Evolutionary conservation across 1,284 basidiomycete species (phyloP).

Genomic region (Pseudozyma thailandica): DNA sequence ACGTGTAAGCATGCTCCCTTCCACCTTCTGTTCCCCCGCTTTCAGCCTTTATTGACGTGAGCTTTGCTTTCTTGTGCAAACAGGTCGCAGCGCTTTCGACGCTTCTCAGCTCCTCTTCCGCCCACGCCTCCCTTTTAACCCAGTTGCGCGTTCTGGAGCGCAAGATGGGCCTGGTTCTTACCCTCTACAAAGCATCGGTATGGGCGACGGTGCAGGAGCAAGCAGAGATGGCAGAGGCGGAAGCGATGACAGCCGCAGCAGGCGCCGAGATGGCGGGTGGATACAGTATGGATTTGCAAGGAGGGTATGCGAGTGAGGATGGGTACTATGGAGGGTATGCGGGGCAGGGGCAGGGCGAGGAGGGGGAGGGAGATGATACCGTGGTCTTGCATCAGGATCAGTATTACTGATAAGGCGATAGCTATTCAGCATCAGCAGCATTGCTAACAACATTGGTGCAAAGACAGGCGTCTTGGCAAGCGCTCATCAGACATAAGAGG

Average conservation of each 20-base stretch:
- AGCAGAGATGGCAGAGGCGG: constrained; percentile 72
- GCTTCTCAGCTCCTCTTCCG: constrained; percentile 71
- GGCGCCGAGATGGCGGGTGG: constrained; percentile 20
- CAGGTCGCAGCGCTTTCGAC: constrained; percentile 67
- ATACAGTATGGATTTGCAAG: constrained; percentile 27
- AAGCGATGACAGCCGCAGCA: constrained; percentile 41
- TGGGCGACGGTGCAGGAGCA: constrained; percentile 93
- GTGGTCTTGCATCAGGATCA: constrained; percentile 39
- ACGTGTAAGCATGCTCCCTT: constrained; percentile 43
- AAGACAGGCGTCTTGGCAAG: too few relatives aligned
- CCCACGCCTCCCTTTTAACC: constrained; percentile 81
- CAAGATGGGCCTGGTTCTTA: constrained; percentile 84
- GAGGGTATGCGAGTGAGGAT: constrained; percentile 5
- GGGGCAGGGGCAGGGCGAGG: constrained; percentile 8
- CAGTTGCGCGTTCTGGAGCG: constrained; percentile 85
- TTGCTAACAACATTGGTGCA: too few relatives aligned
- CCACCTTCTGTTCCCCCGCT: neutral
- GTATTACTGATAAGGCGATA: constrained; percentile 25
- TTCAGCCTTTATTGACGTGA: constrained; percentile 44
- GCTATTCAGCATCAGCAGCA: too few relatives aligned
- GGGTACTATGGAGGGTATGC: constrained; percentile 11
- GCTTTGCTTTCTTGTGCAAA: neutral
- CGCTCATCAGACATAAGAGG: too few relatives aligned
- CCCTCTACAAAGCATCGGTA: constrained; percentile 90
- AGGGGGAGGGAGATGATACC: constrained; percentile 32